Base-by-base conservation (phyloP, 345 rosid genomes). In the Hirschfeldia incana region DNA sequence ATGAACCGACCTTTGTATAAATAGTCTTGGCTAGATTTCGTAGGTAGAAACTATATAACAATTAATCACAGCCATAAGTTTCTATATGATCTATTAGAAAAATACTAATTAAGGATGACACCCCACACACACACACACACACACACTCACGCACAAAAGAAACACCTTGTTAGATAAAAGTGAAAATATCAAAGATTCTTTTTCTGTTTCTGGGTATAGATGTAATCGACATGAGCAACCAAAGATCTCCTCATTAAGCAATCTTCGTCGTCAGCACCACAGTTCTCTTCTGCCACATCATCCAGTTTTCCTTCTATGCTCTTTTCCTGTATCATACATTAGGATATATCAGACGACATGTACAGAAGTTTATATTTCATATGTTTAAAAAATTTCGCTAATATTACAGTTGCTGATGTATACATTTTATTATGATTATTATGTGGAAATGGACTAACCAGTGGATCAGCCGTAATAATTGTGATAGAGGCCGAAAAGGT, bases 141-240 rank as follows among this genome's bases (percentile, higher is more conserved):
- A 21, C 21, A 21, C 21, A 21, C 21, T 21, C 21, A 21, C 21
- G 21, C 21, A 21, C 21, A 21, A 21, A 21, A 21, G 21, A 21
- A 21, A 21, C 21, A 21, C 21, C 21, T 21, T 21, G 21, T 21
- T 21, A 21, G 21, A 21, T 21, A 21, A 21, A 21, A 21, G 62
- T 12, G 39, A 60, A 51, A 55, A 67, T 9, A 3, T 74, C 66
- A 79, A 74, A 62, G 82, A 62, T 79, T 28, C 64, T 78, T 72
- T 6, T 79, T 74, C 78, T 74, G 8, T 63, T 74, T 80, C 61
- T 80, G 83, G 2, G 83, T 80, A 69, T 80, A 90, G 75, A 90
- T 87, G 42, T 90, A 90, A 69, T 90, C 94, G 26, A 33, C 4
- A 82, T 90, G 94, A 69, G 92, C 92, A 29, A 82, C 91, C 67